These are phyloP conservation scores for Vitis hybrid DNA, from an alignment of 177 flowering plant genomes.

Conservation along the genomic window DNA sequence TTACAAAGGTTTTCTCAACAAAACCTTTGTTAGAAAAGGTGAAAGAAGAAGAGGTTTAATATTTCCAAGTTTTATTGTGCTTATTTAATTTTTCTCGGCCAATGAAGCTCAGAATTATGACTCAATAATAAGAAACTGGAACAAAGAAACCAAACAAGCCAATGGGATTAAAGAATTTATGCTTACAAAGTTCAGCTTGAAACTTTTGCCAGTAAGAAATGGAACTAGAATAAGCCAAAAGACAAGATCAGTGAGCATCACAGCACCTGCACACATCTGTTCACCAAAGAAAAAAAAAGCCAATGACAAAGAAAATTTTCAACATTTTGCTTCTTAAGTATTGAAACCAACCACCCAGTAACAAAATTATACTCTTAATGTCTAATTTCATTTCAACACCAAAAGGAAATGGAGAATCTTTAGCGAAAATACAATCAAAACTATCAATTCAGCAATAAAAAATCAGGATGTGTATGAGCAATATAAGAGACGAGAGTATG, in stretches of 20 bases:
- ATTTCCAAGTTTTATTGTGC: no score
- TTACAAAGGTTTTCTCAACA: conserved; percentile 33
- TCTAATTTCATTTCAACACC: neutral
- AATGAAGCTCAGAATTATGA: neutral
- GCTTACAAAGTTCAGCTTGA: conserved; percentile 50
- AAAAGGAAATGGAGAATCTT: no score
- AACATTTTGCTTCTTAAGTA: no score
- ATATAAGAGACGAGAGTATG: no score
- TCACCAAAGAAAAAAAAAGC: neutral
- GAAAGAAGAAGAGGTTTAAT: no score
- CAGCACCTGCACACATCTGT: conserved; percentile 66
- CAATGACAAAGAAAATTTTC: neutral
- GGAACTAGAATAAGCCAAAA: conserved; percentile 62
- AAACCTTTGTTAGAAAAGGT: no score
- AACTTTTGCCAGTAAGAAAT: conserved; percentile 35
- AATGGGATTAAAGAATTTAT: neutral
- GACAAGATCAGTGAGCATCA: conserved; percentile 56
- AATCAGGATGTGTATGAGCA: no score
- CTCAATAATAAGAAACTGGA: neutral
- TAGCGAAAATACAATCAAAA: no score
- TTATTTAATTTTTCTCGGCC: no score
- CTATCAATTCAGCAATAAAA: no score
- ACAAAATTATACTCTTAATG: no score
- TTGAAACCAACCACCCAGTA: no score
- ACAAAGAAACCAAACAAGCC: neutral